A percentile compares a stretch with the other conserved stretches of the same genome.
Evolutionary conservation across 2,329 filamentous ascomycete genomes (phyloP).

Genomic region (Aureobasidium leucospermi): DNA sequence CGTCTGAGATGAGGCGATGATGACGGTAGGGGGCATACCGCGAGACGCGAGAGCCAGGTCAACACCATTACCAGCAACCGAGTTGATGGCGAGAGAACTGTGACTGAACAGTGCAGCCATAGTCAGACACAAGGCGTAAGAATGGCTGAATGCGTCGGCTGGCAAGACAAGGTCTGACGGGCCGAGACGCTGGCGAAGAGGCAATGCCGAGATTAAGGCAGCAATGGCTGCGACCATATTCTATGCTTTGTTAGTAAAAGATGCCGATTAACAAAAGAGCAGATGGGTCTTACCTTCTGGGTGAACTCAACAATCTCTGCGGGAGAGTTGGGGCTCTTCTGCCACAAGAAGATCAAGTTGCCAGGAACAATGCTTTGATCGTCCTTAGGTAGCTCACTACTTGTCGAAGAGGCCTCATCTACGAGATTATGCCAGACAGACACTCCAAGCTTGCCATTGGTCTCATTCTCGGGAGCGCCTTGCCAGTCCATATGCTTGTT

Average conservation of each 20-base stretch:
- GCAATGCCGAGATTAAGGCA: slow-evolving; percentile 68
- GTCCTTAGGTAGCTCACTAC: slow-evolving; percentile 54
- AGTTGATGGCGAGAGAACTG: slow-evolving; percentile 79
- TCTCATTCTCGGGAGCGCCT: slow-evolving; percentile 65
- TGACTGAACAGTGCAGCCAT: slow-evolving; percentile 79
- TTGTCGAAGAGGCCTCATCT: slow-evolving; percentile 49
- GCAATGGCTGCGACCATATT: slow-evolving; percentile 87
- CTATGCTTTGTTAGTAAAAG: too few species aligned
- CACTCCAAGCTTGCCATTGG: slow-evolving; percentile 67
- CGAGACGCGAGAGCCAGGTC: slow-evolving; percentile 67
- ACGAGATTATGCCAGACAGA: slow-evolving; percentile 91
- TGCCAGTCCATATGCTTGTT: slow-evolving; percentile 95
- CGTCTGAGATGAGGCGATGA: slow-evolving; percentile 70
- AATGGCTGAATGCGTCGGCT: slow-evolving; percentile 70
- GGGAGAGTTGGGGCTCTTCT: slow-evolving; percentile 39
- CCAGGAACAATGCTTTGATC: slow-evolving; percentile 46
- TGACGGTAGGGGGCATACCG: slow-evolving; percentile 70
- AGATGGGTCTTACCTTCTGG: slow-evolving; percentile 53
- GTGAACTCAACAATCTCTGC: slow-evolving; percentile 73
- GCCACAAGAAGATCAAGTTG: slow-evolving; percentile 59
- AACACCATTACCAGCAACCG: slow-evolving; percentile 66
- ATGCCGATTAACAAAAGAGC: too few species aligned
- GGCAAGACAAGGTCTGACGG: slow-evolving; percentile 76
- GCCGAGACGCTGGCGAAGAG: slow-evolving; percentile 64
- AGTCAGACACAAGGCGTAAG: slow-evolving; percentile 72